Evolutionary conservation across 805 yeast species (phyloP).

Genomic region (Wickerhamomyces bisporus): DNA sequence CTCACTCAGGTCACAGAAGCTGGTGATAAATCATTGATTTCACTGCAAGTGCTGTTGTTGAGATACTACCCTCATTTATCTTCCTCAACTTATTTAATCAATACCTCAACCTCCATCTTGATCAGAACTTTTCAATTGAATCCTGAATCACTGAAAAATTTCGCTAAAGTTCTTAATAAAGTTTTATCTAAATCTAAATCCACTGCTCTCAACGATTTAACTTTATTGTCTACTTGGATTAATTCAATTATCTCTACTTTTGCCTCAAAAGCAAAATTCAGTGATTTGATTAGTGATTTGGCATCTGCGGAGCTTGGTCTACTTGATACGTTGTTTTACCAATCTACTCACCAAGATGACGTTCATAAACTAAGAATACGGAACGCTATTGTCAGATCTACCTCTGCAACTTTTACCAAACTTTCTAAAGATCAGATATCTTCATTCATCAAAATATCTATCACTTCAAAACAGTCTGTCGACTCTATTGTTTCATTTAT

Average conservation of each 20-base stretch:
- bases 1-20: conserved; percentile 1
- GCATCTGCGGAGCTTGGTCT: conserved; percentile 32
- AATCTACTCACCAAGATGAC: conserved; percentile 24
- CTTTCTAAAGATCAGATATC: conserved; percentile 20
- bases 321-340: conserved; percentile 16
- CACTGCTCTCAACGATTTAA: conserved; percentile 52
- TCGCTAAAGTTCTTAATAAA: conserved; percentile 22
- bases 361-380: conserved; percentile 38
- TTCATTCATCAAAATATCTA: conserved; percentile 8
- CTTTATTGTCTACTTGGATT: conserved; percentile 56
- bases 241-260: conserved; percentile 30
- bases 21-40: conserved; percentile 11
- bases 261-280: conserved; percentile 23
- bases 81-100: conserved; percentile 4
- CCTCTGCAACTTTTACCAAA: conserved; percentile 19
- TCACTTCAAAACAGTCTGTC: conserved; percentile 25
- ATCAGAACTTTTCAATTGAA: conserved; percentile 10
- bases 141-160: conserved; percentile 4
- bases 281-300: conserved; percentile 25
- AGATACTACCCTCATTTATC: conserved; percentile 13
- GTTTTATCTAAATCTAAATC: conserved; percentile 26
- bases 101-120: conserved; percentile 10
- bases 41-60: conserved; percentile 16
- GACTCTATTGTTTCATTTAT: conserved; percentile 31
- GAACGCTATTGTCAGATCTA: conserved; percentile 27